Evolutionary conservation across 805 yeast genomes (phyloP), one percentile per base, ranked within the genome.

Genomic region (Pichia occidentalis): DNA sequence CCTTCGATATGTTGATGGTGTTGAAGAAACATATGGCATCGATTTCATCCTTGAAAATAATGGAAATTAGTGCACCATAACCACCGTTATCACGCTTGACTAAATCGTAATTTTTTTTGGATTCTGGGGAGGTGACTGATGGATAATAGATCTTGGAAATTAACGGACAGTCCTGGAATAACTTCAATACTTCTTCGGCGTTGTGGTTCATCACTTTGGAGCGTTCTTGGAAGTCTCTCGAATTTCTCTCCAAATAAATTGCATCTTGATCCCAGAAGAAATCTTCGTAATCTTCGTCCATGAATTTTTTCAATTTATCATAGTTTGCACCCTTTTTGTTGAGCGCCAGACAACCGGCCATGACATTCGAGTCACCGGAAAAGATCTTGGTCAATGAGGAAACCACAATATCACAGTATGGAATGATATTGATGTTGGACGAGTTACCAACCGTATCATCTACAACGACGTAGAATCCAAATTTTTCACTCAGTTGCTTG

Each of bases 391-490:
- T 88, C 44, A 92, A 67, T 7, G 96, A 85, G 23, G 90, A 75
- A 24, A 80, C 92, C 12, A 85, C 82, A 34, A 88, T 71, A 59
- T 92, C 99, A n/a, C 85, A 80, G 56, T 75, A 82, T 16, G 85
- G 82, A 40, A 86, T 65, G 4, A 83, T 83, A 48, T 85, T 83
- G 34, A 87, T 72, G 60, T 92, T 92, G 44, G 83, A 69, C 53
- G 86, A 80, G 52, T 92, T 92, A 12, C 97, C 97, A 17, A 88
- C 83, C 1, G 97, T 92, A 55, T 92, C 98, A 61, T 92, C 98
- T 27, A 92, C 81, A 13, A 85, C 84, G 24, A 92, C 76, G 12
- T 79, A 78, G 60, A 92, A 92, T 2, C 72, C 70, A 61, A 71
- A 84, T 48, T 79, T 67, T 43, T 75, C 75, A 4, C 95, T 77